Evolutionary conservation across 192 early-diverging fungal genomes (phyloP).

Genomic region (Coemansia sp.): DNA sequence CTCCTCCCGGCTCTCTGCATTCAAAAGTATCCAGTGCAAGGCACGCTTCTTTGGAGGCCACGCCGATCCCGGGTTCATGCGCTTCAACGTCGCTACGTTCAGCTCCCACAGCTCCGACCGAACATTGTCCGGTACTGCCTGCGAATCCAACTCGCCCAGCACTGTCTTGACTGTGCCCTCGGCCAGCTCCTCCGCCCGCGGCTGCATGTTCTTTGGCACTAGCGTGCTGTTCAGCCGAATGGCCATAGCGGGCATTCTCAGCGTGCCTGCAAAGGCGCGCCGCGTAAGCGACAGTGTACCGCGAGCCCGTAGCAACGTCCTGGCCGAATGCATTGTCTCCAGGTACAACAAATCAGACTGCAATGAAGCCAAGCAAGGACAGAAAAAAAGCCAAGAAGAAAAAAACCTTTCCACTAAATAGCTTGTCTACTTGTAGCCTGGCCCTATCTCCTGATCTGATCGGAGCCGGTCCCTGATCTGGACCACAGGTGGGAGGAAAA

Average conservation of each 20-base stretch:
- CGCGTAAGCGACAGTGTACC: too few species aligned
- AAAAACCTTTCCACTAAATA: too few species aligned
- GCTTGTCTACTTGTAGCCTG: too few species aligned
- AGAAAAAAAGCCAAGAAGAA: too few species aligned
- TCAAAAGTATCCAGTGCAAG: conserved; percentile 27
- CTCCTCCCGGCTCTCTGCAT: conserved; percentile 18
- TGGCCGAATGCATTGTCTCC: conserved; percentile 13
- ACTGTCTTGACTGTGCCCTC: neutral
- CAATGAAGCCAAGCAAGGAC: too few species aligned
- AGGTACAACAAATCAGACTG: too few species aligned
- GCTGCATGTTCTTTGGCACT: conserved; percentile 23
- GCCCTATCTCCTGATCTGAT: too few species aligned
- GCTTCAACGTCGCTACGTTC: conserved; percentile 14
- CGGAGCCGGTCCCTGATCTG: too few species aligned
- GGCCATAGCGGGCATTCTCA: neutral
- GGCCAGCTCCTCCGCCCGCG: neutral
- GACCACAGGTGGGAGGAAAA: too few species aligned
- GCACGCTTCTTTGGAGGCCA: conserved; percentile 17
- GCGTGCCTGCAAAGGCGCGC: too few species aligned
- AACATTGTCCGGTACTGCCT: conserved; percentile 7
- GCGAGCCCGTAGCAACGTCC: neutral
- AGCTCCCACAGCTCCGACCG: conserved; percentile 23
- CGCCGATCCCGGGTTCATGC: conserved; percentile 4
- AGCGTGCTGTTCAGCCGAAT: conserved; percentile 9
- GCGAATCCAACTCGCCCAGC: conserved; percentile 3